Base-by-base conservation (phyloP, 352 stramenopile genomes). In the Blastocystis sp. region DNA sequence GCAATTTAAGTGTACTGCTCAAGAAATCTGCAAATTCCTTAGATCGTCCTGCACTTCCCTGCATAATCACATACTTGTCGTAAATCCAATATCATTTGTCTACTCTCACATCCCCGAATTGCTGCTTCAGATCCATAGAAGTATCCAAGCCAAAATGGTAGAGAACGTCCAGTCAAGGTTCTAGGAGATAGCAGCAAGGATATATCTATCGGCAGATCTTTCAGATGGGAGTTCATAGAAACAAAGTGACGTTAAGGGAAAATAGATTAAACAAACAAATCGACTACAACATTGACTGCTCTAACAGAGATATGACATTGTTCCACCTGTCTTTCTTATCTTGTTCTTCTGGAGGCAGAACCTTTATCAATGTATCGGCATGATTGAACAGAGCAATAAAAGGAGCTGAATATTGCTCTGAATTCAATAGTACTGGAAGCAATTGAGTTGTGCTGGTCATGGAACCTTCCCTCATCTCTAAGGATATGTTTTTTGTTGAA, bases 401-500 rank as follows among this genome's bases (percentile, higher is more conserved):
- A 13, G 64, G 37, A 9, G 11, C 43, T 29, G 70, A 62, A 34
- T 80, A 80, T 4, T 41, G 39, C 55, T 80, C 70, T 43, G 70
- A 34, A 1, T 80, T 62, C 13, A 80, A 41, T 53, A 80, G 54
- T 7, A 23, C 50, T 4, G 70, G 34, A 13, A 80, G 68, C 7
- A 80, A 61, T 41, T 63, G 53, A n/a, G 41, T 23, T 34, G 20
- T 18, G 53, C 9, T 4, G 1, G 39, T 62, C 15, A 64, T 64
- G 50, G 34, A 29, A 20, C 18, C 41, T 41, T 29, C 13, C 18
- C 50, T 47, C n/a, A 23, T 45, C 34, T 8, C 7, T 7, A 80
- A 80, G 70, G 70, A 80, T 80, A 80, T 80, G 37, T 61, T 64
- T 62, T 61, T 9, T 64, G 70, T 53, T 80, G 53, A 47, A 80